Evolutionary conservation across 345 rosid species (phyloP).

Genomic region (Eucalyptus victrix): DNA sequence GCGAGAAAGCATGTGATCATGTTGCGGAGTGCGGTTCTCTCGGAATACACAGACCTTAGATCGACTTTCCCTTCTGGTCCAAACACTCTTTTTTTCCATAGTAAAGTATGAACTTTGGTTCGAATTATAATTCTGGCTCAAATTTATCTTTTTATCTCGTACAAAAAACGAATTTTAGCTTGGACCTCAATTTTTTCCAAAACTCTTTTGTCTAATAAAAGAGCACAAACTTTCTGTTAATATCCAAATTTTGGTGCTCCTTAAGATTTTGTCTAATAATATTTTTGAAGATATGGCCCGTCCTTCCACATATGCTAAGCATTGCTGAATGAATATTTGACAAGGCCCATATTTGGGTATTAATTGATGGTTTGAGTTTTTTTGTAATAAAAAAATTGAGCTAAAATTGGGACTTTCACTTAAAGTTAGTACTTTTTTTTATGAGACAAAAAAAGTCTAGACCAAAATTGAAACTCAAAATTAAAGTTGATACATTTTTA

Average conservation of each 20-base stretch:
- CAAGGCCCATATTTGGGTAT: accelerated
- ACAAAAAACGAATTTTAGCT: not conserved
- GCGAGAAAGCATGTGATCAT: not conserved
- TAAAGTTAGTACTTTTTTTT: accelerated
- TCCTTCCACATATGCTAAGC: not conserved
- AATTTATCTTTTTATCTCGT: accelerated
- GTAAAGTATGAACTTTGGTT: not conserved
- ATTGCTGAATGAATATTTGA: accelerated
- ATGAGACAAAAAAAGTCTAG: not conserved
- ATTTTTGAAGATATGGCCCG: accelerated
- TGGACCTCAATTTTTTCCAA: accelerated
- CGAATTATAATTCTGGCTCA: not conserved
- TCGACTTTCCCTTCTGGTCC: not conserved
- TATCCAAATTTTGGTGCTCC: accelerated
- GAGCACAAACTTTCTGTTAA: accelerated
- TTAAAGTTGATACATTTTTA: not conserved
- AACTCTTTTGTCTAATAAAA: not conserved
- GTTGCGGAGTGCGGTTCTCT: not conserved
- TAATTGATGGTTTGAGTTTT: not conserved
- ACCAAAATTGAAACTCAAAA: not conserved
- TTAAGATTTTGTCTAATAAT: not conserved
- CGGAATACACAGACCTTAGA: not conserved
- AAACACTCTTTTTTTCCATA: not conserved
- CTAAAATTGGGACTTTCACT: not conserved
- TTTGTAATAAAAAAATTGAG: not conserved